Conservation (phyloP, 2,329 filamentous ascomycete species). For the Pseudopyricularia javanii region DNA sequence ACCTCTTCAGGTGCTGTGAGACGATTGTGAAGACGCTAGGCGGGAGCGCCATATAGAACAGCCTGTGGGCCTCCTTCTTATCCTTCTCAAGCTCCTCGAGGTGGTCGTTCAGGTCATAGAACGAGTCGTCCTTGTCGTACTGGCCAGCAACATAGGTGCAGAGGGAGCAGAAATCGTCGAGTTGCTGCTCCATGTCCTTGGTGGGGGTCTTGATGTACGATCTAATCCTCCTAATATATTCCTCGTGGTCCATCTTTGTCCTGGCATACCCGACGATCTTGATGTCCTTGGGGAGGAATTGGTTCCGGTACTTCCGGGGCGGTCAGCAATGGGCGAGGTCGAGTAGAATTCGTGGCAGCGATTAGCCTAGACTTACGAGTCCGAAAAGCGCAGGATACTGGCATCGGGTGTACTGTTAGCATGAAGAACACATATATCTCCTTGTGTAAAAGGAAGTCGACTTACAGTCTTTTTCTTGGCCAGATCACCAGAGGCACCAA, state of each 20-base stretch:
- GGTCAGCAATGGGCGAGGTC: background rate
- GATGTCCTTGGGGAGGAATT: conserved; percentile 94
- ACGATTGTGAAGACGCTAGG: conserved; percentile 97
- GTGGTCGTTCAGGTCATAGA: conserved; percentile 73
- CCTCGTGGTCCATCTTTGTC: conserved; percentile 97
- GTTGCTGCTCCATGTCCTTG: conserved; percentile 91
- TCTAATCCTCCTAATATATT: conserved; percentile 87
- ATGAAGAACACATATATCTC: background rate
- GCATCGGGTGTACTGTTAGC: conserved; percentile 13
- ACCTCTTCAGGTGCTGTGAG: conserved; percentile 91
- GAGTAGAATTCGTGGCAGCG: background rate
- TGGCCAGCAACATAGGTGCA: conserved; percentile 95
- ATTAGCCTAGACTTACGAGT: conserved; percentile 55
- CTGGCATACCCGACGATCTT: conserved; percentile 97
- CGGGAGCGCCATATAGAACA: conserved; percentile 99
- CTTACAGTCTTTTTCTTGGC: conserved; percentile 98
- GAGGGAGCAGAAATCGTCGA: conserved; percentile 75
- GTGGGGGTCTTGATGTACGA: conserved; percentile 99
- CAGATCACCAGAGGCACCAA: conserved; percentile 92
- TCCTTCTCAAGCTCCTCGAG: conserved; percentile 75
- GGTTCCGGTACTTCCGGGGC: conserved; percentile 72
- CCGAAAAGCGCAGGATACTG: conserved; percentile 96
- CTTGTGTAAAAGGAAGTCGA: conserved; percentile 4
- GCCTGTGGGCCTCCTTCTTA: conserved; percentile 71
- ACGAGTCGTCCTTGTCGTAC: conserved; percentile 95